phyloP scores from a whole-genome alignment of 768 basidiomycete species.

The Floccularia luteovirens region DNA sequence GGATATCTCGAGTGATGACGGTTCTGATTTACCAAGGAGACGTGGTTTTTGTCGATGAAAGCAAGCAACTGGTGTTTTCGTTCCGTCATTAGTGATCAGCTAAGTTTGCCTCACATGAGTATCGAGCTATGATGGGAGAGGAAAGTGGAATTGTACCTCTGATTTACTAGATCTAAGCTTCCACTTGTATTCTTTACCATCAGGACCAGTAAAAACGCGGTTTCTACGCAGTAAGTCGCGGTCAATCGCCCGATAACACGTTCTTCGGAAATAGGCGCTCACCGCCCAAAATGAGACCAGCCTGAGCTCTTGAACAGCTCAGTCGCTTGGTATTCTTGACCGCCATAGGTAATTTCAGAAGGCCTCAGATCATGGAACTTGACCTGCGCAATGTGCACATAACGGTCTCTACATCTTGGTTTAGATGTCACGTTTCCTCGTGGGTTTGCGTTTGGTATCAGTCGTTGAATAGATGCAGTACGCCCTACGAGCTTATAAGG shows the following conservation, averaged over 20 bases:
- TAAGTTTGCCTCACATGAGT: too few species aligned
- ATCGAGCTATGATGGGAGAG: too few species aligned
- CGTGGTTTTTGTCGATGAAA: conserved; percentile 22
- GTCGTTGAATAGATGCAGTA: conserved; percentile 4
- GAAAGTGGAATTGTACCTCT: too few species aligned
- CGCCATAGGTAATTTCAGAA: conserved; percentile 19
- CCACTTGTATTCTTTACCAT: conserved; percentile 26
- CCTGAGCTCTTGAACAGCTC: conserved; percentile 16
- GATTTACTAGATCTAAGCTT: too few species aligned
- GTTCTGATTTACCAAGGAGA: conserved; percentile 21
- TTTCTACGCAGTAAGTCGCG: too few species aligned
- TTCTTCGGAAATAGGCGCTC: too few species aligned
- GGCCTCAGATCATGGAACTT: conserved; percentile 22
- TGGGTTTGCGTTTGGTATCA: conserved; percentile 4
- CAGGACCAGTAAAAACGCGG: conserved; percentile 27
- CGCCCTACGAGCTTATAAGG: conserved; percentile 14
- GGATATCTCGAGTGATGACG: conserved; percentile 20
- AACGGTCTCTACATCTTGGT: conserved; percentile 16
- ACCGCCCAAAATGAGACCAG: too few species aligned
- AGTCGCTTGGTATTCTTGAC: conserved; percentile 13
- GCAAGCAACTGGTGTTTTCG: conserved; percentile 18
- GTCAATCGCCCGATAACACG: too few species aligned
- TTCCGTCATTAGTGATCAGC: conserved; percentile 21
- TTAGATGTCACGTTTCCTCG: conserved; percentile 5
- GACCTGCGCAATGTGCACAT: conserved; percentile 22